Base-by-base conservation (phyloP, 1,139 yeast species). In the Blastobotrys proliferans region DNA sequence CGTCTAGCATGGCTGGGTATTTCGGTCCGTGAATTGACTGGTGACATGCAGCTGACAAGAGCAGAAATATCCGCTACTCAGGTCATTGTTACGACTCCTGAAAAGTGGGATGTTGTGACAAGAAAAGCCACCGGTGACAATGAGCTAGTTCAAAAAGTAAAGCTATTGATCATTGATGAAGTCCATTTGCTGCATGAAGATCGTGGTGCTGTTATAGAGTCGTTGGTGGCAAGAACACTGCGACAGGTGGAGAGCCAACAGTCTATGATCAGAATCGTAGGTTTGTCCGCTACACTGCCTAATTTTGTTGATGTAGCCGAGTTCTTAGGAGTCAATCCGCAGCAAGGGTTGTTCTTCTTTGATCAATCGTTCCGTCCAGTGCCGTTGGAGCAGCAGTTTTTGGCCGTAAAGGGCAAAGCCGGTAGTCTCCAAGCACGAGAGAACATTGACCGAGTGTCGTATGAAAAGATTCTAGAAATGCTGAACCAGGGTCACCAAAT, bases 21-120 rank as follows among this genome's bases (percentile, higher is more conserved):
- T 20, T 74, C 73, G 44, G 97, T 92, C 0, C 71, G 94, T 36
- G 98, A 92, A 61, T 70, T 92, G 50, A 92, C 98, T 2, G 98
- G 98, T 58, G 98, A 92, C 66, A 92, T 94, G 94, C 97, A 92
- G 58, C 67, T 94, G 41, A 84, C 95, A 0, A 78, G 81, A 54
- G 76, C 81, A 11, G 97, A 92, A 62, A 87, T 92, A 29, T 65
- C 80, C 57, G 76, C 77, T 1, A 92, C 97, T 1, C 98, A 92
- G 61, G 74, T 92, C 33, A 85, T 92, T 54, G 97, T 92, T 6
- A 92, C 97, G 0, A 92, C 98, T 0, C 98, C 98, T 0, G 98
- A 92, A 62, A 92, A 92, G 65, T 92, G 99, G 99, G 99, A 92
- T 69, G 97, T 92, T 9, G 97, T 92, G 1, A 92, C 98, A 0